Evolutionary conservation across 305 asterid species (phyloP), one percentile per base, ranked within the genome.

Genomic region (Fraxinus xanthoxyloides): DNA sequence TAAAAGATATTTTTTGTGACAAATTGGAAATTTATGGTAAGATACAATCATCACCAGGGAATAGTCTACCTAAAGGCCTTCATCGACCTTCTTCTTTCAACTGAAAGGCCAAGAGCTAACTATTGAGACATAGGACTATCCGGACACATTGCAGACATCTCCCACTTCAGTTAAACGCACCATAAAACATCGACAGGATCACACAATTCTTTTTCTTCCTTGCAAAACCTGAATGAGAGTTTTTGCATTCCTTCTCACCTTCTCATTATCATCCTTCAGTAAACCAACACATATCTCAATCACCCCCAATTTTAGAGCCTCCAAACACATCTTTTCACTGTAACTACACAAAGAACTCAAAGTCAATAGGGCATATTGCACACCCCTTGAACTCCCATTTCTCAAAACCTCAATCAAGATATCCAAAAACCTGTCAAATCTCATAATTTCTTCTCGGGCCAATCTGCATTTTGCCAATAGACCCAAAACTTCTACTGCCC

Each of bases 401-500:
- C 79, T 92, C 92, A 94, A 81, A 36, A 89, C 83, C n/a, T 84
- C 86, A 1, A 92, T 82, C 91, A 95, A 80, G 28, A 86, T 75
- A 75, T 87, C 93, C 85, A 92, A 67, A 72, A 92, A 48, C 51
- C 93, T 95, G 70, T 78, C 73, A 63, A 72, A 86, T 26, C 84
- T 86, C 85, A 90, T 24, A 94, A 95, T 95, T 73, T 92, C 96
- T 15, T 94, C 92, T 40, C 98, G 82, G 30, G 91, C 99, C n/a
- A 79, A 87, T 79, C 83, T 92, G 76, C 95, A 92, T 82, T 94
- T 95, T 1, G 94, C 95, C 83, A 95, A 76, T 21, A 92, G 86
- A 30, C 97, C 98, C 84, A 94, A 77, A 73, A 94, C 99, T 87
- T 94, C 98, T 67, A 92, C 97, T 0, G 97, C 94, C 85, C 98